Base-by-base conservation (phyloP, 2,329 filamentous ascomycete species). In the Colletotrichum orchidophilum region DNA sequence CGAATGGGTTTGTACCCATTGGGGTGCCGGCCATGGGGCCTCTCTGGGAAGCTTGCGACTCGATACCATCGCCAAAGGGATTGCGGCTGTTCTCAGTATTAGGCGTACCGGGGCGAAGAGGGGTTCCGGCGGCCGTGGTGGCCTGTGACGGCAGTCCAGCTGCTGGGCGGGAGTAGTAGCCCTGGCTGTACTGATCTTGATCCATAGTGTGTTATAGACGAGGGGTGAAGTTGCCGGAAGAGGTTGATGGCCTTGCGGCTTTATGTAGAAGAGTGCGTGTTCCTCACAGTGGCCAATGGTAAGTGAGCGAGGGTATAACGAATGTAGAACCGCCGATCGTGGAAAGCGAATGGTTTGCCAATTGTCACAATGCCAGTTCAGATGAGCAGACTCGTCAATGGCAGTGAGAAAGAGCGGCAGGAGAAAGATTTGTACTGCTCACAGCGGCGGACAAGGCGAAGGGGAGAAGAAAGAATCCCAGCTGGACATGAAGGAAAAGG, bases 1-100 rank as follows among this genome's bases (percentile, higher is more conserved):
- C 76, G 73, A 88, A 87, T 1, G 86, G 85, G 73, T 87, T 86
- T 27, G 78, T 76, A 64, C 73, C 73, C 21, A 46, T 46, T 46
- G 39, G 39, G 9, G 39, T 46, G 21, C 39, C 39, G 39, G 39
- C 39, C 39, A 63, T 66, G 8, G 75, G 75, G 5, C 73, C 77
- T 29, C 78, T 77, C n/a, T 80, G 78, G 1, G 80, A 80, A 4
- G 81, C 78, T 42, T 79, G 78, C 5, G 80, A 76, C 67, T 83
- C 83, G 57, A 75, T 60, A 52, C 79, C 82, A 60, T 84, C 84
- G 63, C 78, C 77, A 58, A 85, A 85, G 3, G 82, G 83, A 70
- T 82, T 83, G 57, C 80, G 79, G 50, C 77, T 75, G 63, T 73
- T 75, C 18, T 83, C 82, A 18, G 81, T 84, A 76, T 80, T 83